Evolutionary conservation across 202 grass and related monocot genomes (phyloP), one percentile per base, ranked within the genome.

Genomic region (Setaria viridis): DNA sequence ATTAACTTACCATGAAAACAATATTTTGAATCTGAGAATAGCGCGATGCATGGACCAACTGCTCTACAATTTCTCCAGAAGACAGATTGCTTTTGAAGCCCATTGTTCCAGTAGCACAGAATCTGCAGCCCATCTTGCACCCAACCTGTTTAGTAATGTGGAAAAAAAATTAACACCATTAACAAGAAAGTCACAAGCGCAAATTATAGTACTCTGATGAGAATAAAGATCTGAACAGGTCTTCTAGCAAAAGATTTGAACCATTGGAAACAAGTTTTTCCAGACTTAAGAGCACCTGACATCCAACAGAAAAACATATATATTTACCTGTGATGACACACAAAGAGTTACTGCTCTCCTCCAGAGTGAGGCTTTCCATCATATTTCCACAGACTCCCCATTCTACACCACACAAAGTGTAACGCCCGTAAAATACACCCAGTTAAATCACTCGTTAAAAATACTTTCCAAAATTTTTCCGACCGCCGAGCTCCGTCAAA

Each of bases 111-210:
- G 96, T 98, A 55, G 96, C 96, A 90, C 96, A 98, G 72, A 98
- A 98, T 94, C 80, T 98, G 70, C 96, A 98, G 84, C 96, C 91
- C 96, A 98, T 98, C 82, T 98, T 98, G 91, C 96, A 98, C 46
- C 96, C 93, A 48, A 98, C 93, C 96, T 98, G 82, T 80, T 88
- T 86, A 76, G 82, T 37, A 87, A 76, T 63, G 32, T 67, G 80
- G 56, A 82, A 70, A 45, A 19, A 79, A 84, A 58, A 49, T 79
- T 13, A 89, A 67, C 55, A 77, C 4, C 29, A 80, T 45, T 87
- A 85, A 86, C 6, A 56, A 77, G 67, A 72, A 51, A 45, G 45
- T n/a, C 11, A 63, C 49, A 45, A 74, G 46, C 58, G 72, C 68
- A 67, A 76, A 78, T 65, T 32, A 43, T 63, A 81, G 13, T 70